Conservation (phyloP, 2,329 filamentous ascomycete genomes). For the Scedosporium boydii region DNA sequence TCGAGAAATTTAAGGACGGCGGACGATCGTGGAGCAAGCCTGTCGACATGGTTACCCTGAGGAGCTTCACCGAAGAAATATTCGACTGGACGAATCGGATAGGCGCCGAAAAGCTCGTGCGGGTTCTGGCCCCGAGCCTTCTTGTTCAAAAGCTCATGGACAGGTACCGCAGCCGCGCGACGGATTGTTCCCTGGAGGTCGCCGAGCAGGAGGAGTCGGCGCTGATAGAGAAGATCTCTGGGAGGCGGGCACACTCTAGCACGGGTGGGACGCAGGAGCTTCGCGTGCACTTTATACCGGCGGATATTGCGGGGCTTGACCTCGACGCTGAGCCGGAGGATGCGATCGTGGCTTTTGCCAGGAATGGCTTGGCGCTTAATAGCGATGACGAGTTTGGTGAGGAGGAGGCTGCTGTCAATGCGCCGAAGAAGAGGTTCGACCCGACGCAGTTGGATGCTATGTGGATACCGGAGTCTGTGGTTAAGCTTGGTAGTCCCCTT, state of each 20-base stretch:
- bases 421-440: constrained; percentile 43
- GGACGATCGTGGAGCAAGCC: constrained; percentile 49
- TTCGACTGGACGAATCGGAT: constrained; percentile 78
- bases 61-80: constrained; percentile 65
- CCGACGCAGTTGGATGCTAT: constrained; percentile 49
- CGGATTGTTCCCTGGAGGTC: constrained; percentile 10
- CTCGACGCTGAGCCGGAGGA: constrained; percentile 59
- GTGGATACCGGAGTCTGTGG: constrained; percentile 26
- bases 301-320: constrained; percentile 68
- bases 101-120: constrained; percentile 78
- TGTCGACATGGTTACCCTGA: constrained; percentile 57
- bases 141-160: constrained; percentile 48
- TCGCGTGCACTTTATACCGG: constrained; percentile 67
- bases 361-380: constrained; percentile 49
- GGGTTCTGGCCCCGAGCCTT: constrained; percentile 67
- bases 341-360: constrained; percentile 39
- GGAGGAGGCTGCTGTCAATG: constrained; percentile 12
- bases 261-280: constrained; percentile 71
- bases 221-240: constrained; percentile 58
- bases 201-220: constrained; percentile 34
- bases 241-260: constrained; percentile 57
- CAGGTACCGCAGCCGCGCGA: not conserved
- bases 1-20: constrained; percentile 42
- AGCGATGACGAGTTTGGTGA: constrained; percentile 54
- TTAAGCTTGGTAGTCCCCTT: constrained; percentile 14